phyloP scores from a whole-genome alignment of 2,329 filamentous ascomycete species.

The Simplicillium sp. region DNA sequence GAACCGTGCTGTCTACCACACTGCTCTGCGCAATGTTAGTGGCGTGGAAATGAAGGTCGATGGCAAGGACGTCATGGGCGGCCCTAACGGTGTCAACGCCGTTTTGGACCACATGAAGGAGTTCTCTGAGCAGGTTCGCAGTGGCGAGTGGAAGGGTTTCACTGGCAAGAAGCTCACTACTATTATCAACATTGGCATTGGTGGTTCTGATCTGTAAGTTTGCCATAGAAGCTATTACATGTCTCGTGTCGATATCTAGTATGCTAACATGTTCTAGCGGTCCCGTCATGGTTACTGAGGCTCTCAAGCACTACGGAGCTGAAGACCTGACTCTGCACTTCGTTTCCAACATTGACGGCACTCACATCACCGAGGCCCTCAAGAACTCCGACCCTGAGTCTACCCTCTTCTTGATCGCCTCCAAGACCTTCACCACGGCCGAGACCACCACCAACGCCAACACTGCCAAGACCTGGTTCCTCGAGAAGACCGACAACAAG shows the following conservation, averaged over 20 bases:
- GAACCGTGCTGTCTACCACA: conserved; percentile 89
- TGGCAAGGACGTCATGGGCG: conserved; percentile 84
- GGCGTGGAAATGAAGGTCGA: conserved; percentile 79
- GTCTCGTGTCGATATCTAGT: too few species aligned
- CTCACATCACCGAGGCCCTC: conserved; percentile 91
- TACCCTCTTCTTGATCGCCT: conserved; percentile 96
- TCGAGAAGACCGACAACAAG: conserved; percentile 67
- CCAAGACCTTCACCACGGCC: conserved; percentile 98
- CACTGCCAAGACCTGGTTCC: conserved; percentile 94
- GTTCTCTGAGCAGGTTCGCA: conserved; percentile 90
- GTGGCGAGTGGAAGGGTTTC: conserved; percentile 93
- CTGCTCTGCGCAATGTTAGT: conserved; percentile 82
- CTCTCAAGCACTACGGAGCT: conserved; percentile 88
- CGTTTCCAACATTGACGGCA: conserved; percentile 98
- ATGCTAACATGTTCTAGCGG: conserved; percentile 49
- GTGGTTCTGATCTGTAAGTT: conserved; percentile 91
- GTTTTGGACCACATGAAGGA: conserved; percentile 97
- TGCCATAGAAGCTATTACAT: neutral
- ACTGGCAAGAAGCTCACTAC: conserved; percentile 95
- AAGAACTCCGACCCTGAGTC: conserved; percentile 87
- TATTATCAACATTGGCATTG: conserved; percentile 96
- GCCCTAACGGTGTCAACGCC: conserved; percentile 76
- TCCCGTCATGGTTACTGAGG: conserved; percentile 98
- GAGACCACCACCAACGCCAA: conserved; percentile 97
- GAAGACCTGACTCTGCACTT: conserved; percentile 87